Conservation (phyloP, 2,329 filamentous ascomycete genomes). For the Trichoderma atrobrunneum region DNA sequence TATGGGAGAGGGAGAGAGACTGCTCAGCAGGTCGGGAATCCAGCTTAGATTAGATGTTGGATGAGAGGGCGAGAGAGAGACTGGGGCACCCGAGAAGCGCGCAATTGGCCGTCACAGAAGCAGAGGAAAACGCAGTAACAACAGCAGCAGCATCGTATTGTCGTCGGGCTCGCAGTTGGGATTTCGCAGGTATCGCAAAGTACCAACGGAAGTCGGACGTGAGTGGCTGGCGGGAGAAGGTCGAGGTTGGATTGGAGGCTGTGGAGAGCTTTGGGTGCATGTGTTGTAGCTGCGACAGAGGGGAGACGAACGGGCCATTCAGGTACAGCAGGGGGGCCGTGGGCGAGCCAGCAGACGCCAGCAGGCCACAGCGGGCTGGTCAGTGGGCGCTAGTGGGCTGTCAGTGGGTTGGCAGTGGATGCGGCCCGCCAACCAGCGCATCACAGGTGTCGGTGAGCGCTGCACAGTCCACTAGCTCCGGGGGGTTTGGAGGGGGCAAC, state of each 20-base stretch:
- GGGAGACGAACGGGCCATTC: neutral
- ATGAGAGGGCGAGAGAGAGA: neutral
- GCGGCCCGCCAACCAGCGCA: constrained; percentile 19
- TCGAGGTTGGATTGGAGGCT: constrained; percentile 13
- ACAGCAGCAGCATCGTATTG: neutral
- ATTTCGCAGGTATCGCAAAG: neutral
- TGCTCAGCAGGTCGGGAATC: neutral
- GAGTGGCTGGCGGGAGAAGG: constrained; percentile 15
- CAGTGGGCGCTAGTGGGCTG: constrained; percentile 7
- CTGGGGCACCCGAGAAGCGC: neutral
- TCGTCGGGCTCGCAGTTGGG: constrained; percentile 17
- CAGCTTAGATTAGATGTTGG: neutral
- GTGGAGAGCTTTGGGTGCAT: neutral
- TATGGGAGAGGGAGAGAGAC: neutral
- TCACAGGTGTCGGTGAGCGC: constrained; percentile 20
- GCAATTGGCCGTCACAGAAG: constrained; percentile 3
- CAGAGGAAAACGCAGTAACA: neutral
- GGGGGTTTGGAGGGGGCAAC: neutral
- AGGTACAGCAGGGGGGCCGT: neutral
- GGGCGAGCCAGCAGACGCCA: neutral
- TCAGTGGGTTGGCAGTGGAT: neutral
- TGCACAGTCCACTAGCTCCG: constrained; percentile 16
- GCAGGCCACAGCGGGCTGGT: neutral
- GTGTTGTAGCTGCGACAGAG: neutral
- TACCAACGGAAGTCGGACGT: neutral